Percentiles rank a stretch among this genome's conserved stretches.
These are phyloP conservation scores for Zymoseptoria passerinii DNA, from an alignment of 2,329 filamentous ascomycete species.

Conservation along the genomic window DNA sequence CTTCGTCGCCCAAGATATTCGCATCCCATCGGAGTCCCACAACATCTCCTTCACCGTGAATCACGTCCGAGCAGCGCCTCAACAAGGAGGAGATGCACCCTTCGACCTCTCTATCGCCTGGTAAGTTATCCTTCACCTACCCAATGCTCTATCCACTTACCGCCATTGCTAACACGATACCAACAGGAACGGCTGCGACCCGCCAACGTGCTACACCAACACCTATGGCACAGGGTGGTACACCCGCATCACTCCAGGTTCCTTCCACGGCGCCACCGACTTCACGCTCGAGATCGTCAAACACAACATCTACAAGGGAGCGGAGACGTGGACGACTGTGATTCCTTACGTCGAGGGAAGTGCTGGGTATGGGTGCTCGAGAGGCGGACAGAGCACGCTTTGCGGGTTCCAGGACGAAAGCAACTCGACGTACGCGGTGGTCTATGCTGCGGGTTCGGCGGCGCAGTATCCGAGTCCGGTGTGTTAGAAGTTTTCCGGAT, in stretches of 20 bases:
- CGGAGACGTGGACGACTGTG: conserved; percentile 3
- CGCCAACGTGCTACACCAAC: background rate
- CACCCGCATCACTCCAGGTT: conserved; percentile 3
- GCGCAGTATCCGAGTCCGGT: background rate
- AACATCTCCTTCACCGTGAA: conserved; percentile 16
- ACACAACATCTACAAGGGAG: conserved; percentile 7
- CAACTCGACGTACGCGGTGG: background rate
- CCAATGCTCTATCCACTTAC: too few species aligned
- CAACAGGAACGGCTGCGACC: background rate
- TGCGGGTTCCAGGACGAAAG: background rate
- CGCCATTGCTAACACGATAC: background rate
- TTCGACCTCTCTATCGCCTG: conserved; percentile 11
- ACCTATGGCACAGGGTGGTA: conserved; percentile 1
- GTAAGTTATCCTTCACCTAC: too few species aligned
- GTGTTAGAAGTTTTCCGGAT: background rate
- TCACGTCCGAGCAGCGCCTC: conserved; percentile 14
- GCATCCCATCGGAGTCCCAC: conserved; percentile 9
- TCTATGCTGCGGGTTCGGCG: background rate
- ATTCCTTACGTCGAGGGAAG: background rate
- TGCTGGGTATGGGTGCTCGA: conserved; percentile 1
- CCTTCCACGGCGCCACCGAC: background rate
- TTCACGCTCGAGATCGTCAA: conserved; percentile 7
- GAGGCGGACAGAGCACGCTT: conserved; percentile 2
- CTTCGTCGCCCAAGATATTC: conserved; percentile 10
- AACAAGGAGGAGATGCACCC: conserved; percentile 13